Evolutionary conservation across 1,284 basidiomycete genomes (phyloP), one percentile per base, ranked within the genome.

Genomic region (Athelia psychrophila): DNA sequence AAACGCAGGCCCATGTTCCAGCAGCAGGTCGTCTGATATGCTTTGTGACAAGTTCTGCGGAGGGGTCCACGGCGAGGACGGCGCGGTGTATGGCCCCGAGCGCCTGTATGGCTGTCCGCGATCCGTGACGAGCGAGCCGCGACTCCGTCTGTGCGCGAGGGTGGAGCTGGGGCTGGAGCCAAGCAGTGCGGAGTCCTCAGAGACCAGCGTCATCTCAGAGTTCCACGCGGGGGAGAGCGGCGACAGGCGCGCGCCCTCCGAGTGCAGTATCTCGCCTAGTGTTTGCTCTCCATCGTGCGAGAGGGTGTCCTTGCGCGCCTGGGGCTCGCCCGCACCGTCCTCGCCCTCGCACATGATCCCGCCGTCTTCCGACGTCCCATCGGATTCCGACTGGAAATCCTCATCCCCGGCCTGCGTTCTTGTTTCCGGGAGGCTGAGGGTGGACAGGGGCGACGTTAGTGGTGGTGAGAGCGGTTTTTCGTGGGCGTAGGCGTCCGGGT

Each of bases 401-500:
- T 46, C 44, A 2, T 58, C 45, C 9, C 63, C 36, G 19, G 54
- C 58, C 66, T 59, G 67, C 33, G 62, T 67, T 18, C 71, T 68
- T 4, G 52, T 24, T 5, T 68, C 69, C 3, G 75, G 75, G 38
- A 77, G 57, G 19, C 54, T 62, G 8, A 65, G 67, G 2, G 70
- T 71, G 45, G 62, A 50, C 25, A 66, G 67, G 18, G 71, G 71
- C 45, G 72, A 59, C 20, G 75, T 77, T 44, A 74, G 66, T 24
- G 76, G 76, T 46, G 75, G 75, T 45, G 75, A 76, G 38, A 68
- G 66, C 2, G 67, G 76, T 46, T 59, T 60, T 36, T 66, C 60
- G 30, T 53, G 61, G 24, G 54, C 52, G 47, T 66, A 51, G 44
- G 65, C 64, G 55, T 61, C 58, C 42, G 63, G 65, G 19, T 64